Base-by-base conservation (phyloP, 192 early-diverging fungal genomes). In the Spizellomyces sp. region DNA sequence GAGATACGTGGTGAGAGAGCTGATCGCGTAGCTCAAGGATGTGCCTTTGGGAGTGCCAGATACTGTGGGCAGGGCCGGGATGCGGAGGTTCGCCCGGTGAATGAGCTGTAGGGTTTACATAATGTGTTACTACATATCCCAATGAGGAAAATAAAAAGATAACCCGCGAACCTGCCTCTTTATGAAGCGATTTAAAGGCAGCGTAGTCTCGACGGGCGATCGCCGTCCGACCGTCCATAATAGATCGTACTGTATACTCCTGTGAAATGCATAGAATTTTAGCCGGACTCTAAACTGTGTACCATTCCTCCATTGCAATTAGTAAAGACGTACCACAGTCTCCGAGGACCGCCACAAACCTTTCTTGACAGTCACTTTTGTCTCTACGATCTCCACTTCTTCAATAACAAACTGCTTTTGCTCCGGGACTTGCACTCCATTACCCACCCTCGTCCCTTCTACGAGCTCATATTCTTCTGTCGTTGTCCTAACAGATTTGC, bases 141-240 rank as follows among this genome's bases (percentile, higher is more conserved):
- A 64, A 45, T 45, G n/a, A n/a, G 22, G 4, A 19, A 14, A 61
- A 61, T 12, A 61, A 4, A 2, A 12, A 54, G 21, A 46, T 22
- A 61, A 22, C 14, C 4, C 44, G 63, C 47, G 27, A 64, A 54
- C 50, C 4, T 19, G 17, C 63, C 36, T 73, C 71, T 43, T 68
- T 75, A 41, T 75, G 73, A 14, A 75, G 66, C 12, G 56, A 12
- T 44, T 75, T 75, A 64, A 75, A 75, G 4, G 73, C 57, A 41
- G 47, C 45, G 4, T 54, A 68, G 41, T 75, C 73, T 7, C 73
- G 73, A 10, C 61, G 36, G 0, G 47, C 66, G 7, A 47, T 54
- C 9, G 22, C 36, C 9, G 22, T 27, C 12, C 73, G 65, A 42
- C 66, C 66, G 60, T 75, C 59, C 21, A 68, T 47, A 4, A 41